These are phyloP conservation scores for Firmiana major DNA, from an alignment of 345 rosid species.

Conservation along the genomic window DNA sequence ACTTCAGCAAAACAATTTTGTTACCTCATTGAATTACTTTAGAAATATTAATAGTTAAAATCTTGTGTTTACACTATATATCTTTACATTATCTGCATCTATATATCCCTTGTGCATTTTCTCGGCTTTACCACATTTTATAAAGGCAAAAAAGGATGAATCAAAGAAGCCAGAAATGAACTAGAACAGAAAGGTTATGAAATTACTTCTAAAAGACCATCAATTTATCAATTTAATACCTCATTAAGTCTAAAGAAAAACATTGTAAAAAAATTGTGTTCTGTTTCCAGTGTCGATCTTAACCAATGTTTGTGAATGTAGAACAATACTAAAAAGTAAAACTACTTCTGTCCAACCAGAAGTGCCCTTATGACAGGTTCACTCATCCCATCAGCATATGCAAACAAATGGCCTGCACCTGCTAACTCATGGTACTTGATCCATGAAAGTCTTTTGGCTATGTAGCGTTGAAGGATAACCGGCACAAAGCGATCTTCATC, in stretches of 20 bases:
- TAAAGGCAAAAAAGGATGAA: too few species aligned
- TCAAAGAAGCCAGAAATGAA: too few species aligned
- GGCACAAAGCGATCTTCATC: constrained; percentile 61
- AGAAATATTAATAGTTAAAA: too few species aligned
- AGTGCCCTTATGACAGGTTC: constrained; percentile 47
- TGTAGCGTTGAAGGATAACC: constrained; percentile 39
- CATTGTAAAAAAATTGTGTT: too few species aligned
- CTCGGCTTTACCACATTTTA: too few species aligned
- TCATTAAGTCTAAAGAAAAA: not conserved
- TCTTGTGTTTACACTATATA: too few species aligned
- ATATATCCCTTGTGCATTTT: too few species aligned
- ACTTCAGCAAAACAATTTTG: too few species aligned
- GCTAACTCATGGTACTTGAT: constrained; percentile 53
- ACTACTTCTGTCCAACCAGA: constrained; percentile 22
- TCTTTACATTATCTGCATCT: too few species aligned
- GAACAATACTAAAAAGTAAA: not conserved
- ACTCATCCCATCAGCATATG: constrained; percentile 39
- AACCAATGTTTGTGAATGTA: not conserved
- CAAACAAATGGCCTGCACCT: constrained; percentile 53
- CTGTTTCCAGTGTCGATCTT: not conserved
- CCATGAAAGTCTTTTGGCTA: constrained; percentile 47
- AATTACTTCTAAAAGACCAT: not conserved
- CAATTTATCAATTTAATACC: not conserved
- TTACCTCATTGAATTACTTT: too few species aligned
- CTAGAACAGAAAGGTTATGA: not conserved